Evolutionary conservation across 2,329 filamentous ascomycete genomes (phyloP), one percentile per base, ranked within the genome.

Genomic region (Pseudogymnoascus sp.): DNA sequence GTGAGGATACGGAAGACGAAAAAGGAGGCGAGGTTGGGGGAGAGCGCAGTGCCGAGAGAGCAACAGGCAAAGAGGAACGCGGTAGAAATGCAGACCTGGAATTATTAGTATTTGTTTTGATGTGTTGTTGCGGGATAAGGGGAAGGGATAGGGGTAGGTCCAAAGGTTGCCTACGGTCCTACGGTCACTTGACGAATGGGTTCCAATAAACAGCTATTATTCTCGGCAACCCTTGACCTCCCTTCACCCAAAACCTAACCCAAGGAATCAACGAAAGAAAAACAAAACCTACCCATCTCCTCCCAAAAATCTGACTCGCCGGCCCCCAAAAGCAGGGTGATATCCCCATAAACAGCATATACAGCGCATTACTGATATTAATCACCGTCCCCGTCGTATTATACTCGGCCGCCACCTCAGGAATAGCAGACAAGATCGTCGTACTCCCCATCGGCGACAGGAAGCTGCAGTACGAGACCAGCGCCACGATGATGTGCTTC

Each of bases 371-470:
- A 71, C 83, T 87, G 51, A 89, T 75, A 71, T 90, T 90, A 72
- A 93, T 86, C 64, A 91, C 81, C 8, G 82, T 83, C 4, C 86
- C 87, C 0, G 83, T 88, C 0, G 87, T 90, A 40, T 78, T 67
- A 71, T 83, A 91, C 6, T 83, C 85, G 3, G 72, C 73, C 1
- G 88, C 88, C 4, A 93, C 86, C 73, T 93, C 89, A 1, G 89
- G 89, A 1, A 88, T 84, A 1, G 89, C 90, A 1, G 88, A 82
- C 11, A 93, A 75, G 7, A 93, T 84, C 1, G 87, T 86, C 0
- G 89, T 93, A 40, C 86, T 90, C 2, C 86, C 88, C 23, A 91
- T 83, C 0, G 90, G 90, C 0, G 90, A 86, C 51, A 93, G 78
- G 67, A 93, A 91, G 26, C 87, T 85, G 75, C 88, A 91, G 71